phyloP scores from a whole-genome alignment of 1,139 yeast species.

The Lodderomyces beijingensis region DNA sequence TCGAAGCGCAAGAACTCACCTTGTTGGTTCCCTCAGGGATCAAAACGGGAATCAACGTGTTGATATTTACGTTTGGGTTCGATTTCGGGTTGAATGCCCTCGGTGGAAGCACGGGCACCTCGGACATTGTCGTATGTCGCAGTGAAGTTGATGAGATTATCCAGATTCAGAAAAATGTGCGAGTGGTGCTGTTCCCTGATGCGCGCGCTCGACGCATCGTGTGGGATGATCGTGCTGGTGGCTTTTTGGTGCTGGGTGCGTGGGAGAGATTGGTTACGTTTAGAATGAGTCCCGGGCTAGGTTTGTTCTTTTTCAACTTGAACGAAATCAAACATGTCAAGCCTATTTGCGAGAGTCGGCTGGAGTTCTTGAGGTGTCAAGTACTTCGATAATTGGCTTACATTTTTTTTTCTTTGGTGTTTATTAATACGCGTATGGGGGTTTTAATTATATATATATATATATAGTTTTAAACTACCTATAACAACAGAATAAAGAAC shows the following conservation, averaged over 20 bases:
- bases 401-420: no score
- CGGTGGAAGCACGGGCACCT: constrained; percentile 2
- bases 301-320: constrained; percentile 11
- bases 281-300: constrained; percentile 9
- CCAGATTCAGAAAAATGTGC: constrained; percentile 9
- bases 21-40: constrained; percentile 10
- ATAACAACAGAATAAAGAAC: no score
- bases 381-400: no score
- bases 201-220: constrained; percentile 8
- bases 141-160: constrained; percentile 4
- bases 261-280: constrained; percentile 9
- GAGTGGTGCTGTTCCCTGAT: constrained; percentile 8
- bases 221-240: no score
- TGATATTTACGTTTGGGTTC: constrained; percentile 6
- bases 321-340: constrained; percentile 7
- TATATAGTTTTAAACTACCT: no score
- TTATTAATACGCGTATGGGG: no score
- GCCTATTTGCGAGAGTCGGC: constrained; percentile 13
- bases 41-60: constrained; percentile 5
- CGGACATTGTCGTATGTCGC: constrained; percentile 9
- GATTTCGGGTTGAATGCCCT: constrained; percentile 11
- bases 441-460: no score
- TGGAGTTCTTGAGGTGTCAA: constrained; percentile 9
- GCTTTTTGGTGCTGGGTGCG: no score
- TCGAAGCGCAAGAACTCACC: constrained; percentile 3